Conservation (phyloP, 192 early-diverging fungal species). For the Backusella macrospora region DNA sequence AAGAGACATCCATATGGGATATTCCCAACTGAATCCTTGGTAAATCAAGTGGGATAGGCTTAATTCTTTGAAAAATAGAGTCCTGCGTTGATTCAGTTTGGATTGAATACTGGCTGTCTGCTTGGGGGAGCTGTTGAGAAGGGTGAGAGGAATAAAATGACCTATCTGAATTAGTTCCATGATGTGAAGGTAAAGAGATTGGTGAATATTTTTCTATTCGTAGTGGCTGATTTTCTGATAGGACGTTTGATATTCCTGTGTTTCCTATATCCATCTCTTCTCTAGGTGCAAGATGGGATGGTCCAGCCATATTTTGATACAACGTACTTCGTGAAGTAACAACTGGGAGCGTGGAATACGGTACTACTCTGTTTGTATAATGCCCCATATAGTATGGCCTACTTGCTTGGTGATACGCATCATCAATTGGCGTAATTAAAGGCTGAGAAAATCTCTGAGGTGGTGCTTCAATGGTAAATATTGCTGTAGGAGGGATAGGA, state of each 20-base stretch:
- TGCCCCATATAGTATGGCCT: conserved; percentile 10
- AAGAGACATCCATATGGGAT: conserved; percentile 20
- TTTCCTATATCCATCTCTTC: background rate
- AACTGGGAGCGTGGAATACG: background rate
- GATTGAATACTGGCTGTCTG: conserved; percentile 6
- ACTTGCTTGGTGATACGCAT: background rate
- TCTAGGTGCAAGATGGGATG: background rate
- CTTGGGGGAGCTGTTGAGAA: background rate
- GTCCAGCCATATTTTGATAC: background rate
- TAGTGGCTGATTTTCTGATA: background rate
- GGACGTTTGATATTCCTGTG: background rate
- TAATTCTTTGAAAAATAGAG: conserved; percentile 8
- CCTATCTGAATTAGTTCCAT: background rate
- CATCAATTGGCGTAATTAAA: background rate
- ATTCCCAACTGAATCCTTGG: conserved; percentile 20
- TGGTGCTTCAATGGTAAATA: conserved; percentile 19
- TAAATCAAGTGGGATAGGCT: conserved; percentile 16
- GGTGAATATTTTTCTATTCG: background rate
- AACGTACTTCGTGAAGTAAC: background rate
- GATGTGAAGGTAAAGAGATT: background rate
- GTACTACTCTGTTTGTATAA: background rate
- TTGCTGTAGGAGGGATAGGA: conserved; percentile 15
- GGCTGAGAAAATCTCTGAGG: conserved; percentile 20
- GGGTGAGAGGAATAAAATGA: background rate
- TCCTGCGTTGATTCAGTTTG: conserved; percentile 8